Evolutionary conservation across 352 stramenopile genomes (phyloP).

Genomic region (Stephanocyclus meneghinianus): DNA sequence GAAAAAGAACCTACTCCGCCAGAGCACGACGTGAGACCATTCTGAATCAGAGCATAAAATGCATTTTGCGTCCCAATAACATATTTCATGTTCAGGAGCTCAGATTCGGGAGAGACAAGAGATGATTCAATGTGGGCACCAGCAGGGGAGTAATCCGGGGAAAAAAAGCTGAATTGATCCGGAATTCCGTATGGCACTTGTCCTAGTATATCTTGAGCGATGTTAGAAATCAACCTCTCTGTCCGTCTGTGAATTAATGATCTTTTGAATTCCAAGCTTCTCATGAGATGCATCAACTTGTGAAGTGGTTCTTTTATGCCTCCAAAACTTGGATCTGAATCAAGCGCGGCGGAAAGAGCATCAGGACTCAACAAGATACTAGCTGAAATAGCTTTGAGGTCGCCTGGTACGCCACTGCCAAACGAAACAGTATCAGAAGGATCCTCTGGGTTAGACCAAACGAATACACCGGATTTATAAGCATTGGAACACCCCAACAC

Average conservation of each 20-base stretch:
- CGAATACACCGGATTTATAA: conserved; percentile 62
- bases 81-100: conserved; percentile 33
- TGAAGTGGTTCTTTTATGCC: conserved; percentile 48
- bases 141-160: conserved; percentile 31
- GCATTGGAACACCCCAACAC: conserved; percentile 55
- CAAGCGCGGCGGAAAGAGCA: conserved; percentile 39
- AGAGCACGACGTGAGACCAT: conserved; percentile 30
- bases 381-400: conserved; percentile 28
- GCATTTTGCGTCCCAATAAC: conserved; percentile 38
- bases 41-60: conserved; percentile 26
- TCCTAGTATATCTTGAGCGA: conserved; percentile 1
- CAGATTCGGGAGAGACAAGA: conserved; percentile 32
- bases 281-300: conserved; percentile 59
- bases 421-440: conserved; percentile 15
- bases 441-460: conserved; percentile 20
- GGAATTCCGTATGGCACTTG: conserved; percentile 41
- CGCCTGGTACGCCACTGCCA: conserved; percentile 48
- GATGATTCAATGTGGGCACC: conserved; percentile 20
- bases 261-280: conserved; percentile 53
- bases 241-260: conserved; percentile 28
- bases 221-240: conserved; percentile 26
- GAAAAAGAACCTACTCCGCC: conserved; percentile 16
- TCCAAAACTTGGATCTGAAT: conserved; percentile 47
- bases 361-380: conserved; percentile 35
- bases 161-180: conserved; percentile 59